Evolutionary conservation across 2,329 filamentous ascomycete species (phyloP).

Genomic region (Aspergillus puulaauensis): DNA sequence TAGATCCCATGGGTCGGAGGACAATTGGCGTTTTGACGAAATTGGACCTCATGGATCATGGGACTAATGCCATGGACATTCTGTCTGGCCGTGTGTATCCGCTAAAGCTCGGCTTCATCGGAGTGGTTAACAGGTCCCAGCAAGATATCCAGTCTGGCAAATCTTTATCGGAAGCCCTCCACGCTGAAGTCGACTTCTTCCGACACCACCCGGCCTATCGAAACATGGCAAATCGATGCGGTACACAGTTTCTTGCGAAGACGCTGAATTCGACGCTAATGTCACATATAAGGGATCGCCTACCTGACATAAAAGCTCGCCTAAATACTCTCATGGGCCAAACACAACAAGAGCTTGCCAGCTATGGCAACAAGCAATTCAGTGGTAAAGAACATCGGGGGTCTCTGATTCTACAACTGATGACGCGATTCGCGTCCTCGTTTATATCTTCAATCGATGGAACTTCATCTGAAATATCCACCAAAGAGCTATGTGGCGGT

Average conservation of each 20-base stretch:
- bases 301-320: slow-evolving; percentile 97
- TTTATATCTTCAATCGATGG: slow-evolving; percentile 99
- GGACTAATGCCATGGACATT: slow-evolving; percentile 96
- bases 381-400: slow-evolving; percentile 95
- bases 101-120: slow-evolving; percentile 94
- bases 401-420: slow-evolving; percentile 90
- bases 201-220: slow-evolving; percentile 94
- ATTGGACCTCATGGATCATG: slow-evolving; percentile 97
- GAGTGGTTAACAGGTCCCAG: slow-evolving; percentile 95
- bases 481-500: slow-evolving; percentile 93
- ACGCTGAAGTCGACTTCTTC: slow-evolving; percentile 92
- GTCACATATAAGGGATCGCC: slow-evolving; percentile 89
- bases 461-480: slow-evolving; percentile 97
- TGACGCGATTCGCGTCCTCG: slow-evolving; percentile 96
- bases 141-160: slow-evolving; percentile 97
- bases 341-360: slow-evolving; percentile 95
- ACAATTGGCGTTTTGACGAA: slow-evolving; percentile 98
- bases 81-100: slow-evolving; percentile 96
- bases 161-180: slow-evolving; percentile 86
- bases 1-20: slow-evolving; percentile 88
- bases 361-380: slow-evolving; percentile 97
- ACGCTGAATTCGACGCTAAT: slow-evolving; percentile 94
- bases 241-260: slow-evolving; percentile 91
- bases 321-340: slow-evolving; percentile 99
- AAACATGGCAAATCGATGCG: slow-evolving; percentile 90